Base-by-base conservation (phyloP, 192 early-diverging fungal species). In the Rhizophlyctis rosea region DNA sequence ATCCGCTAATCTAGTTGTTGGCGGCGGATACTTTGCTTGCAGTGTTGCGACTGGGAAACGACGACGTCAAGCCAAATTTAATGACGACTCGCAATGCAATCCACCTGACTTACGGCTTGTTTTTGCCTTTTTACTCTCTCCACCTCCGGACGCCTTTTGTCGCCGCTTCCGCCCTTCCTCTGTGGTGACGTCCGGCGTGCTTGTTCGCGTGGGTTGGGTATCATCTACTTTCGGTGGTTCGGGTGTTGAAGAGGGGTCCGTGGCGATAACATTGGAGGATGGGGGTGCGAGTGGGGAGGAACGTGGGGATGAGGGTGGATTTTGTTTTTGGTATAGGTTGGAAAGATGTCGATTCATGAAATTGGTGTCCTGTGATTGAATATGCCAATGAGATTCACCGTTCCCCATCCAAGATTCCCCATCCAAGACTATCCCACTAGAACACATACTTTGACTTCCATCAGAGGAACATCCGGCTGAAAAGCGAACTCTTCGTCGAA, bases 1-100 rank as follows among this genome's bases (percentile, higher is more conserved):
- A 74, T 96, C 90, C 18, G 76, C 67, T 27, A 96, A 76, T 35
- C 82, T 70, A 4, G 83, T 72, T 0, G 78, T 74, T 14, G 91
- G 89, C 9, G 78, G 71, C 25, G 76, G 66, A 67, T 79, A 85
- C 50, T 82, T 79, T 49, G 56, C 34, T 25, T 30, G 47, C 3
- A 28, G 52, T 66, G 59, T 11, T n/a, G 28, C 39, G 39, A 18
- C 39, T 44, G 18, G 39, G 18, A 13, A 18, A 18, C 18, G 39
- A 18, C 7, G 7, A 44, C 39, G 9, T 7, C 18, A 7, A 44
- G 39, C 39, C 39, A 7, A 44, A 7, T 18, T 7, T 44, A 7
- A 44, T 13, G 18, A 7, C 39, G 9, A 44, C 39, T 44, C 39
- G n/a, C 34, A 50, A 9, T 27, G 21, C 1, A 35, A 23, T 21